Evolutionary conservation across 2,329 filamentous ascomycete genomes (phyloP).

Genomic region (Aspergillus sp.): DNA sequence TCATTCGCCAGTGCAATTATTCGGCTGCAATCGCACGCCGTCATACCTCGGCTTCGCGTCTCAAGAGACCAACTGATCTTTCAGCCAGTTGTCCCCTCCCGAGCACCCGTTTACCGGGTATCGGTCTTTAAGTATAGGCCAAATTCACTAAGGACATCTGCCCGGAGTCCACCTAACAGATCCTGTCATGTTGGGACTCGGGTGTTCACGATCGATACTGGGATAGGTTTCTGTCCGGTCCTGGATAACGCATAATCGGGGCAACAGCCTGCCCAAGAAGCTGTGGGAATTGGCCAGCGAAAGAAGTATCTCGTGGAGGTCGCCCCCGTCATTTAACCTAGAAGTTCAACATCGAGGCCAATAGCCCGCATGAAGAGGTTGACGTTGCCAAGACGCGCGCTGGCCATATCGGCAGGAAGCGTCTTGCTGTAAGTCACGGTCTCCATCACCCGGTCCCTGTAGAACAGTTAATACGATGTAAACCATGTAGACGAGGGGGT

Average conservation of each 20-base stretch:
- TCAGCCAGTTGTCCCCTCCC: not conserved
- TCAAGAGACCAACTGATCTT: not conserved
- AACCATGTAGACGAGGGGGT: not conserved
- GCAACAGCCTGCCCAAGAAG: not conserved
- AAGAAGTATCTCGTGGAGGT: not conserved
- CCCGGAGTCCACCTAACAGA: not conserved
- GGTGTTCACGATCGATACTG: not conserved
- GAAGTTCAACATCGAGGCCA: conserved; percentile 88
- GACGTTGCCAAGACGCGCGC: conserved; percentile 82
- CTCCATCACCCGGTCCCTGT: conserved; percentile 86
- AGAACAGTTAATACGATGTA: conserved; percentile 19
- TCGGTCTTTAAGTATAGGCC: not conserved
- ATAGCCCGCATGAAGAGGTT: conserved; percentile 99
- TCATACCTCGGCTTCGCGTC: not conserved
- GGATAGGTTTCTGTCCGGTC: not conserved
- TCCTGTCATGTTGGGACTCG: not conserved
- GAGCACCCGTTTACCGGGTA: not conserved
- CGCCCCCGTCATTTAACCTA: conserved; percentile 50
- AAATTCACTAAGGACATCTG: conserved; percentile 1
- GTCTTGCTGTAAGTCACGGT: conserved; percentile 88
- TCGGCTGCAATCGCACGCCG: not conserved
- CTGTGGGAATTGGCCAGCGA: not conserved
- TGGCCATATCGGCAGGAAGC: conserved; percentile 80
- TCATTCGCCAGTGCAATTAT: not conserved
- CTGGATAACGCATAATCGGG: not conserved